Evolutionary conservation across 2,329 filamentous ascomycete genomes (phyloP).

Genomic region (Dactylonectria estremocensis): DNA sequence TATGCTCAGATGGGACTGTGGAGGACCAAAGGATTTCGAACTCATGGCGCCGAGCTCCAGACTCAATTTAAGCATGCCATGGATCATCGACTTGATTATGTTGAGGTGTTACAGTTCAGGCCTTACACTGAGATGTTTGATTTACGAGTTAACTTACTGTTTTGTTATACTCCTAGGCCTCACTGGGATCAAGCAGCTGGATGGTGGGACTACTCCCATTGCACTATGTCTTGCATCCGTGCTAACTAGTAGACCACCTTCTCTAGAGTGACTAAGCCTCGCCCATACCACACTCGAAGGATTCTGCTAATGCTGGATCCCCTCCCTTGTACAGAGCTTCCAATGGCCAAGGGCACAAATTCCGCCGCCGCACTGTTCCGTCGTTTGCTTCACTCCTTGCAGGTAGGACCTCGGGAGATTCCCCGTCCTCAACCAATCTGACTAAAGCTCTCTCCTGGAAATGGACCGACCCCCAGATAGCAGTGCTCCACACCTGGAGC

Average conservation of each 20-base stretch:
- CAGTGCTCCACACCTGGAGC: constrained; percentile 5
- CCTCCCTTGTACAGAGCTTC: neutral
- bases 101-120: neutral
- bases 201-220: neutral
- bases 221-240: neutral
- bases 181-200: neutral
- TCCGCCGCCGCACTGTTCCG: neutral
- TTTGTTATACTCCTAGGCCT: neutral
- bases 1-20: neutral
- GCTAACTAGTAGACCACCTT: neutral
- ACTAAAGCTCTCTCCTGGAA: neutral
- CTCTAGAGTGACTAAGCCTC: neutral
- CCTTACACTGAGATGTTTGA: neutral
- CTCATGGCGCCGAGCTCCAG: neutral
- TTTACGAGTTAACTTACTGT: neutral
- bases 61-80: neutral
- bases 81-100: neutral
- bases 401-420: neutral
- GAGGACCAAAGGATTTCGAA: neutral
- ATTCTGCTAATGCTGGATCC: neutral
- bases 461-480: neutral
- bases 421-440: neutral
- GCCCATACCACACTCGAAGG: constrained; percentile 2
- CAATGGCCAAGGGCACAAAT: constrained; percentile 3
- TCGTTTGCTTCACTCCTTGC: constrained; percentile 3